Conservation (phyloP, 2,329 filamentous ascomycete species). For the Stagonosporopsis rhizophila region DNA sequence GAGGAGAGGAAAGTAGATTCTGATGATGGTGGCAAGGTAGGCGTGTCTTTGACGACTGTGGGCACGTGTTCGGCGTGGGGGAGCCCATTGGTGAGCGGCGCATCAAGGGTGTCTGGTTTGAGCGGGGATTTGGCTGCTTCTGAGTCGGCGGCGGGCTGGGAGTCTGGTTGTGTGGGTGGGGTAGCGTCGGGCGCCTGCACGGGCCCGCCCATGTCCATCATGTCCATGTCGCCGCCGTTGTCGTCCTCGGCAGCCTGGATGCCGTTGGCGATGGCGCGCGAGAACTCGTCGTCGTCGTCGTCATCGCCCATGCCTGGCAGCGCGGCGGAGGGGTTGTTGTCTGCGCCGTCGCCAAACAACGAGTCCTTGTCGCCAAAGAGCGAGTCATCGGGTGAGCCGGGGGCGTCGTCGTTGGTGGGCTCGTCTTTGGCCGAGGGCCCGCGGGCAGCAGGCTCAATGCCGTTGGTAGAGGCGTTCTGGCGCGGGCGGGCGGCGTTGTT, state of each 20-base stretch:
- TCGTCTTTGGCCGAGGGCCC: constrained; percentile 35
- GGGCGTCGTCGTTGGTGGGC: constrained; percentile 62
- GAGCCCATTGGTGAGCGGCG: constrained; percentile 55
- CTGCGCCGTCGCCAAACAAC: constrained; percentile 79
- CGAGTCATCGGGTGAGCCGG: constrained; percentile 75
- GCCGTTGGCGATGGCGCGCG: constrained; percentile 70
- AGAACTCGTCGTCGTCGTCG: constrained; percentile 69
- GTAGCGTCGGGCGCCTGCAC: constrained; percentile 49
- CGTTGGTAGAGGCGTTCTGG: constrained; percentile 61
- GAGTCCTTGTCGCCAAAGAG: constrained; percentile 82
- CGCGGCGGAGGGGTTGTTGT: constrained; percentile 53
- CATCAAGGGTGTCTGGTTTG: constrained; percentile 20
- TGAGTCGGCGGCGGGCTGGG: background rate
- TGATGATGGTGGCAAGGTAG: constrained; percentile 49
- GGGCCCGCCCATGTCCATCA: constrained; percentile 54
- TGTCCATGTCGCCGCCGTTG: constrained; percentile 53
- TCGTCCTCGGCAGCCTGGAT: constrained; percentile 56
- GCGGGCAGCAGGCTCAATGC: constrained; percentile 42
- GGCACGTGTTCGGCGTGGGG: constrained; percentile 57
- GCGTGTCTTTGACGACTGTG: constrained; percentile 23
- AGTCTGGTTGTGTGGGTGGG: background rate
- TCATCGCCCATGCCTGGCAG: constrained; percentile 76
- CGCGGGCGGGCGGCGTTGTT: constrained; percentile 70
- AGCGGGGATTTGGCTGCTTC: constrained; percentile 8
- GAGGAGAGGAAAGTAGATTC: constrained; percentile 82